phyloP scores from a whole-genome alignment of 75 land plant species.

The Chamaecyparis obtusa region DNA sequence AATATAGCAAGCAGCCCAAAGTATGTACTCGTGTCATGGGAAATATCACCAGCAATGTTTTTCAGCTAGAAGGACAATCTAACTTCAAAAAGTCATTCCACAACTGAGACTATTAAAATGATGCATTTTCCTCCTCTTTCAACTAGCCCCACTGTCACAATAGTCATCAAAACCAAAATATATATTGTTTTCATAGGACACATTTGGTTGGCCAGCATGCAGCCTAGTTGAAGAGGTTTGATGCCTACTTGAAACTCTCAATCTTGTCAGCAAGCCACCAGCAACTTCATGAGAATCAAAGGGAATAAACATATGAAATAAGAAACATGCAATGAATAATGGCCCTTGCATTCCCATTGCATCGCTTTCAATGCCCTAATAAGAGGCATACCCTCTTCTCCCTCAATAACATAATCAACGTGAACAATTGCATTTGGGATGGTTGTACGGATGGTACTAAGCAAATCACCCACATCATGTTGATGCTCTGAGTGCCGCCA shows the following conservation, averaged over 20 bases:
- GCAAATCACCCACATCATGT: slow-evolving; percentile 60
- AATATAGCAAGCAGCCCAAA: too few relatives aligned
- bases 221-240: not conserved
- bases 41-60: too few relatives aligned
- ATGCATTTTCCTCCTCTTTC: too few relatives aligned
- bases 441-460: slow-evolving; percentile 74
- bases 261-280: slow-evolving; percentile 18
- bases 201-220: not conserved
- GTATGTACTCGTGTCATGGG: too few relatives aligned
- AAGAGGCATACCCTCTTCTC: slow-evolving; percentile 29
- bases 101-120: too few relatives aligned
- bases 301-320: slow-evolving; percentile 71
- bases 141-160: too few relatives aligned
- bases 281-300: slow-evolving; percentile 16
- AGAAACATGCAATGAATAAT: slow-evolving; percentile 59
- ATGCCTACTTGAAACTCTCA: slow-evolving; percentile 10
- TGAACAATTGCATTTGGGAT: slow-evolving; percentile 77
- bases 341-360: slow-evolving; percentile 33
- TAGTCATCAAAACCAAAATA: too few relatives aligned
- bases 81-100: too few relatives aligned
- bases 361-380: slow-evolving; percentile 20
- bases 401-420: slow-evolving; percentile 83
- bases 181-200: not conserved
- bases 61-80: too few relatives aligned
- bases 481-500: slow-evolving; percentile 71